These are phyloP conservation scores for Aspergillus ibericus DNA, from an alignment of 2,329 filamentous ascomycete species.

Conservation along the genomic window DNA sequence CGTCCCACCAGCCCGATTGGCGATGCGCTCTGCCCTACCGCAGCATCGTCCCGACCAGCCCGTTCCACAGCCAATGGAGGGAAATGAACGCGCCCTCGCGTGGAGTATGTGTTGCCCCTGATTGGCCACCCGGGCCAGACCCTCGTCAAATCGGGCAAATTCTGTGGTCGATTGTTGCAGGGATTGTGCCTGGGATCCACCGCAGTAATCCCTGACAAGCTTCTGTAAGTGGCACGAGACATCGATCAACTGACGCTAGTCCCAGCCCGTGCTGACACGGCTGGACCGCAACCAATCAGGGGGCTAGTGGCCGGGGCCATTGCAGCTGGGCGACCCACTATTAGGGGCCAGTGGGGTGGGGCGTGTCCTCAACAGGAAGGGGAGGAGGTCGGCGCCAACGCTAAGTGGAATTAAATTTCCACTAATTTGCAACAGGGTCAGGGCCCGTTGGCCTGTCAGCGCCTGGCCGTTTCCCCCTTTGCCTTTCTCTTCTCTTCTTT, in stretches of 20 bases:
- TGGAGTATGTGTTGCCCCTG: neutral
- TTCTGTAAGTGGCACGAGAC: slow-evolving; percentile 23
- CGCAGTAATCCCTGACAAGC: slow-evolving; percentile 17
- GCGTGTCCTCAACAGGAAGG: neutral
- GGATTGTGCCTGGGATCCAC: slow-evolving; percentile 1
- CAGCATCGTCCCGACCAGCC: neutral
- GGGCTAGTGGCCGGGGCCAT: neutral
- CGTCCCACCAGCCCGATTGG: neutral
- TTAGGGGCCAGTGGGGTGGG: neutral
- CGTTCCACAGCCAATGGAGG: neutral
- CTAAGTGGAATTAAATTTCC: slow-evolving; percentile 13
- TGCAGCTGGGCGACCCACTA: slow-evolving; percentile 1
- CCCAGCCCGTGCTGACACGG: slow-evolving; percentile 21
- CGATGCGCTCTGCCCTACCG: neutral
- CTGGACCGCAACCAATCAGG: slow-evolving; percentile 4
- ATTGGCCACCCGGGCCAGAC: slow-evolving; percentile 7
- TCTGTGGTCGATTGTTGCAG: slow-evolving; percentile 5
- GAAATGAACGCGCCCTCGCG: slow-evolving; percentile 2
- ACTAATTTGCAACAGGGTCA: slow-evolving; percentile 16
- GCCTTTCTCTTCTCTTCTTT: slow-evolving; percentile 3
- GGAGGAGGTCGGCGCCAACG: slow-evolving; percentile 1
- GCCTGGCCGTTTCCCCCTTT: slow-evolving; percentile 9
- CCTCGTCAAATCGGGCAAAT: slow-evolving; percentile 8
- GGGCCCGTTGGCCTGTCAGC: slow-evolving; percentile 15
- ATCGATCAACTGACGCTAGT: slow-evolving; percentile 18